A percentile compares a stretch with the other conserved stretches of the same genome.
Evolutionary conservation across 2,329 filamentous ascomycete species (phyloP).

Genomic region (Fusarium hostae): DNA sequence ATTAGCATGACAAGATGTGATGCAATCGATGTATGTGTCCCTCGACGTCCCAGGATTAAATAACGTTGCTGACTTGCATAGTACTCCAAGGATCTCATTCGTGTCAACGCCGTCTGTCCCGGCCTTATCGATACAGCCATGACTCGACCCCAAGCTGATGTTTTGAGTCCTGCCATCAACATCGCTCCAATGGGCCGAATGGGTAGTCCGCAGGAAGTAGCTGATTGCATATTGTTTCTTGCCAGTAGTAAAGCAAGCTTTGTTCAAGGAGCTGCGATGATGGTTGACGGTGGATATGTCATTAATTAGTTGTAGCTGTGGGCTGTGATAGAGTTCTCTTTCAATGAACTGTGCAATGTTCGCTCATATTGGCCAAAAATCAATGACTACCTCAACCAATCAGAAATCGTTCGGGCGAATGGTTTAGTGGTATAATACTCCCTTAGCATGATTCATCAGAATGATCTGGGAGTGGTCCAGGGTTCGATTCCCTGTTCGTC

Average conservation of each 20-base stretch:
- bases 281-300: constrained; percentile 64
- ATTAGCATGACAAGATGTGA: constrained; percentile 68
- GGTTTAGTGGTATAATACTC: constrained; percentile 23
- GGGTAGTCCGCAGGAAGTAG: constrained; percentile 61
- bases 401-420: constrained; percentile 8
- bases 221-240: constrained; percentile 61
- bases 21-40: constrained; percentile 11
- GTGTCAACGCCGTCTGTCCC: constrained; percentile 70
- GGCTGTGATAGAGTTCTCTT: background rate
- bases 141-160: constrained; percentile 50
- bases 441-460: constrained; percentile 2
- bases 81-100: constrained; percentile 57
- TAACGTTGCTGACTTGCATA: constrained; percentile 44
- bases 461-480: constrained; percentile 9
- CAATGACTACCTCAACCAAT: background rate
- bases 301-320: constrained; percentile 51
- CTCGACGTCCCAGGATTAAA: accelerated
- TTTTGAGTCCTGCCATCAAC: background rate
- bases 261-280: constrained; percentile 62
- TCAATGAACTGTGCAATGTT: accelerated
- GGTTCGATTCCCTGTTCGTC: constrained; percentile 16
- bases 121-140: constrained; percentile 69
- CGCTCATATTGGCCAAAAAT: accelerated
- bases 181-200: constrained; percentile 63
- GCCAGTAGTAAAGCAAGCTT: constrained; percentile 61